Conservation (phyloP, 345 rosid species). For the Excoecaria agallocha region DNA sequence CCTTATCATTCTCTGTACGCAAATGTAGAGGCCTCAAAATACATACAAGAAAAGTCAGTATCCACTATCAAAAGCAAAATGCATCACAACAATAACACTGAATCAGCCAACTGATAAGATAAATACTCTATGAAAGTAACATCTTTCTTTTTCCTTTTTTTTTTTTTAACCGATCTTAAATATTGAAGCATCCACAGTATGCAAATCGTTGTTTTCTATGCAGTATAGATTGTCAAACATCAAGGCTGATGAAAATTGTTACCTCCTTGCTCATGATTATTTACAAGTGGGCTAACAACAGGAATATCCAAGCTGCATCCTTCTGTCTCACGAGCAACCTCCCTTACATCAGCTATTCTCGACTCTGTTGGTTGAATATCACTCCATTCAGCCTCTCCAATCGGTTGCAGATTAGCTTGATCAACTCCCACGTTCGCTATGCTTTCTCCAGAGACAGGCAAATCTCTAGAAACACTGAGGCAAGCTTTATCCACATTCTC, state of each 20-base stretch:
- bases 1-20: neutral
- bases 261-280: constrained; percentile 42
- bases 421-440: constrained; percentile 62
- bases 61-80: neutral
- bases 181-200: neutral
- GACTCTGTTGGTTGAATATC: constrained; percentile 91
- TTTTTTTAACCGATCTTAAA: constrained; percentile 4
- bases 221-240: constrained; percentile 16
- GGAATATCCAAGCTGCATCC: constrained; percentile 74
- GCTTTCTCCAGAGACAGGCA: constrained; percentile 48
- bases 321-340: constrained; percentile 58
- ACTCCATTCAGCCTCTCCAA: constrained; percentile 69
- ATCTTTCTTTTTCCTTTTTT: neutral
- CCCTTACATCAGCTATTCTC: constrained; percentile 74
- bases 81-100: neutral
- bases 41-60: neutral
- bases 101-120: neutral
- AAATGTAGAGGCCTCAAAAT: neutral
- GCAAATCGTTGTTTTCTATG: neutral
- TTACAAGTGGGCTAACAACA: constrained; percentile 48
- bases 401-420: constrained; percentile 51
- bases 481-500: constrained; percentile 89
- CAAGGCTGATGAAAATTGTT: constrained; percentile 58
- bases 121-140: no score
- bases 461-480: constrained; percentile 58